A percentile compares a stretch with the other conserved stretches of the same genome.
Evolutionary conservation across 352 stramenopile species (phyloP).

Genomic region (Phytophthora foliorum): DNA sequence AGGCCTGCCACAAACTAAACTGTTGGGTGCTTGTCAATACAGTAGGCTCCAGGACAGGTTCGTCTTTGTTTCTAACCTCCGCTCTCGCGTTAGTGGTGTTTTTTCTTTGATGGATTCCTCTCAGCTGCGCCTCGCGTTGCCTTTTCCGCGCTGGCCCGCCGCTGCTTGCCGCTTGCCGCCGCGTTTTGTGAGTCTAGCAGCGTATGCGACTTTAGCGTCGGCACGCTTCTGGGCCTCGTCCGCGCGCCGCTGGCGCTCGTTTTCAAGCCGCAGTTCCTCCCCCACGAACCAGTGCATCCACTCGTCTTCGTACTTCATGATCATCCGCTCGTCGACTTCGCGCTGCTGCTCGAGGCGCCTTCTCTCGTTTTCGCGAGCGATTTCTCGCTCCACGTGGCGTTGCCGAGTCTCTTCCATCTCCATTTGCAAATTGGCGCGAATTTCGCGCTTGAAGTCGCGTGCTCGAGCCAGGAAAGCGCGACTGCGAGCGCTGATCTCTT

Average conservation of each 20-base stretch:
- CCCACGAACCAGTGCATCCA: constrained; percentile 64
- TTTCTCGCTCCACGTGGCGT: constrained; percentile 58
- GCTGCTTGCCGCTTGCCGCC: constrained; percentile 60
- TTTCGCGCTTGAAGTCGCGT: constrained; percentile 68
- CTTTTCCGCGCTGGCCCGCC: constrained; percentile 25
- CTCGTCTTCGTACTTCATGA: constrained; percentile 82
- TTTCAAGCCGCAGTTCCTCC: constrained; percentile 59
- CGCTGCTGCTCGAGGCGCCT: constrained; percentile 47
- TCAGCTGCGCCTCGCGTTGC: constrained; percentile 10
- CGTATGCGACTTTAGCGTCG: constrained; percentile 64
- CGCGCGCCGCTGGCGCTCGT: constrained; percentile 44
- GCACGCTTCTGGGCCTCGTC: constrained; percentile 50
- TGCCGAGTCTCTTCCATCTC: constrained; percentile 72
- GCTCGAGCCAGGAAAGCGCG: constrained; percentile 39
- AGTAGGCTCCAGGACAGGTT: no score
- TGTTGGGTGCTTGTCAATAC: background rate
- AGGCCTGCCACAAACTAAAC: background rate
- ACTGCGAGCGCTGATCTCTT: constrained; percentile 29
- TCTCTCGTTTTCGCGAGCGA: constrained; percentile 47
- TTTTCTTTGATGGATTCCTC: background rate
- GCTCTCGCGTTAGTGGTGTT: background rate
- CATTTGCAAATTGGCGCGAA: constrained; percentile 67
- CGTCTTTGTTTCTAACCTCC: background rate
- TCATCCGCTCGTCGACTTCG: constrained; percentile 61
- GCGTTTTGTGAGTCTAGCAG: constrained; percentile 61